These are phyloP conservation scores for Immersiporthe knoxdaviesiana DNA, from an alignment of 2,329 filamentous ascomycete genomes.

Conservation along the genomic window DNA sequence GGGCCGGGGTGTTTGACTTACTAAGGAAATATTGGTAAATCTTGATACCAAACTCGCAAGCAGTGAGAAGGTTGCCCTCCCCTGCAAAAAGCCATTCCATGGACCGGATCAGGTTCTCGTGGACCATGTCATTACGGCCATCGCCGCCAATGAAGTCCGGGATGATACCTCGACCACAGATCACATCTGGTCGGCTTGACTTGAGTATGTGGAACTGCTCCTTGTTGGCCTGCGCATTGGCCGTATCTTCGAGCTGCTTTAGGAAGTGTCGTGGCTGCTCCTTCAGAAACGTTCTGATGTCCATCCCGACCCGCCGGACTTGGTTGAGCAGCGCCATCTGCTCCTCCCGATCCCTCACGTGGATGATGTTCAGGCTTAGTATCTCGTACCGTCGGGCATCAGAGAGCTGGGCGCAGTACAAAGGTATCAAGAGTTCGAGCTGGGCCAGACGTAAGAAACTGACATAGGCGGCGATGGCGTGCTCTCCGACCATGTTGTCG, in stretches of 20 bases:
- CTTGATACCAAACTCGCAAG: constrained; percentile 56
- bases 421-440: constrained; percentile 77
- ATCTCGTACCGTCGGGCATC: constrained; percentile 67
- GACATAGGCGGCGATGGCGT: constrained; percentile 80
- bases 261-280: constrained; percentile 63
- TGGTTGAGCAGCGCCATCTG: constrained; percentile 72
- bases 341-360: constrained; percentile 67
- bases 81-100: constrained; percentile 85
- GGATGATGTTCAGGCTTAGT: constrained; percentile 76
- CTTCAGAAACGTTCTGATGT: constrained; percentile 73
- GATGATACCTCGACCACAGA: constrained; percentile 66
- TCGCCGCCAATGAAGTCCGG: constrained; percentile 74
- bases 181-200: constrained; percentile 53
- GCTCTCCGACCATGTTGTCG: constrained; percentile 52
- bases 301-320: constrained; percentile 74
- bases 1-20: constrained; percentile 53
- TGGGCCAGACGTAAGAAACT: constrained; percentile 73
- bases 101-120: constrained; percentile 70
- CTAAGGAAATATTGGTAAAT: constrained; percentile 84
- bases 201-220: constrained; percentile 56
- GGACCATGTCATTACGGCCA: constrained; percentile 28
- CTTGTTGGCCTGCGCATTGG: constrained; percentile 41
- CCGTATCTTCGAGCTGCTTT: constrained; percentile 48
- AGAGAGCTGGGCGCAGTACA: constrained; percentile 83
- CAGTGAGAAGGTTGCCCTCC: constrained; percentile 49